Evolutionary conservation across 805 yeast genomes (phyloP).

Genomic region (Wickerhamiella occidentalis): DNA sequence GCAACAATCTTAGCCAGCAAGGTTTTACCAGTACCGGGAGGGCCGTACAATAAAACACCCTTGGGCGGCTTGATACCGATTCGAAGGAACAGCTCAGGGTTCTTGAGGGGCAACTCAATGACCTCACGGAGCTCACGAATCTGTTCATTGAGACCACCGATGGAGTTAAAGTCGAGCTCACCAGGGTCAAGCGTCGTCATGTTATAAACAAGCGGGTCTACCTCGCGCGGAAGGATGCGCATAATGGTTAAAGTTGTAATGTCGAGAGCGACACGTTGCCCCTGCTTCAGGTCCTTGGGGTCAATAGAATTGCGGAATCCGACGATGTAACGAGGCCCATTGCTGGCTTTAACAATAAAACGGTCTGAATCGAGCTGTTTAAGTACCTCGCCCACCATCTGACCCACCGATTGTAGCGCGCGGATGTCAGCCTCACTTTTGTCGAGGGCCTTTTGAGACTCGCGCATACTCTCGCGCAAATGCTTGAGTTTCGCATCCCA

Average conservation of each 20-base stretch:
- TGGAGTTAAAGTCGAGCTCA: constrained; percentile 83
- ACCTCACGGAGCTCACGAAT: constrained; percentile 95
- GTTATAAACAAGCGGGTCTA: constrained; percentile 93
- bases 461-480: constrained; percentile 70
- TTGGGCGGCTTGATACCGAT: constrained; percentile 99
- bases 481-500: constrained; percentile 88
- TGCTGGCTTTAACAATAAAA: constrained; percentile 86
- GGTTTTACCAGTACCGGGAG: constrained; percentile 98
- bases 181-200: constrained; percentile 99
- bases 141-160: constrained; percentile 94
- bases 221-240: constrained; percentile 95
- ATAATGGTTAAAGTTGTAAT: constrained; percentile 96
- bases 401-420: constrained; percentile 94
- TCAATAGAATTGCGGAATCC: constrained; percentile 92
- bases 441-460: constrained; percentile 67
- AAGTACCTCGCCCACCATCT: constrained; percentile 90
- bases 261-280: constrained; percentile 91
- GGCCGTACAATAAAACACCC: constrained; percentile 92
- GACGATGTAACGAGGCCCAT: constrained; percentile 95
- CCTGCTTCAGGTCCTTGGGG: constrained; percentile 71
- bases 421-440: constrained; percentile 95
- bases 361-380: constrained; percentile 91
- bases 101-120: constrained; percentile 90
- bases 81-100: constrained; percentile 88
- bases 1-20: constrained; percentile 95